These are phyloP conservation scores for Helianthus tuberosus DNA, from an alignment of 129 eudicot genomes.

Conservation along the genomic window DNA sequence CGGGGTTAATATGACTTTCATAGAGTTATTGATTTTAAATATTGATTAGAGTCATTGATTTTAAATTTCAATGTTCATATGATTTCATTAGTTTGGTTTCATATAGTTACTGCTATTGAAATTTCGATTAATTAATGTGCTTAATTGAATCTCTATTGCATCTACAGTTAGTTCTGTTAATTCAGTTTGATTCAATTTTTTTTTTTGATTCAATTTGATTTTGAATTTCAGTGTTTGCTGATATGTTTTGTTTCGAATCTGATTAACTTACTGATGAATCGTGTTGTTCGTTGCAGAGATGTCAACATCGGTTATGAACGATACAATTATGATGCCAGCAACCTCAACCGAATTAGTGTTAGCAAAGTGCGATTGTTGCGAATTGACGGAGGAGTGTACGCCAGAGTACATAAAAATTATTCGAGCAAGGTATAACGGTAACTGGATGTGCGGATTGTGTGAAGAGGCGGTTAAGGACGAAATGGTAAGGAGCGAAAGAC, in stretches of 20 bases:
- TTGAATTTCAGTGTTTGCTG: not conserved
- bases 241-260: not conserved
- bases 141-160: not conserved
- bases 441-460: slow-evolving; percentile 86
- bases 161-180: not conserved
- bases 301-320: slow-evolving; percentile 14
- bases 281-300: slow-evolving; percentile 17
- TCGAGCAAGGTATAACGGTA: slow-evolving; percentile 47
- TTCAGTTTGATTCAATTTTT: too few species aligned
- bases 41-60: too few species aligned
- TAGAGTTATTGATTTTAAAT: too few species aligned
- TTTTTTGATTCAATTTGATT: too few species aligned
- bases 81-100: too few species aligned
- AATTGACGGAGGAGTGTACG: slow-evolving; percentile 84
- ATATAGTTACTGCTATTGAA: not conserved
- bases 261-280: not conserved
- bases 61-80: too few species aligned
- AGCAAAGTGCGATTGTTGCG: slow-evolving; percentile 66
- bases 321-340: not conserved
- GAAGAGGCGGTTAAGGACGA: slow-evolving; percentile 79
- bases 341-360: slow-evolving; percentile 22
- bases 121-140: not conserved
- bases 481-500: slow-evolving; percentile 35
- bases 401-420: slow-evolving; percentile 49
- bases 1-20: too few species aligned